phyloP scores from a whole-genome alignment of 2,329 filamentous ascomycete genomes.

The Claviceps quebecensis region DNA sequence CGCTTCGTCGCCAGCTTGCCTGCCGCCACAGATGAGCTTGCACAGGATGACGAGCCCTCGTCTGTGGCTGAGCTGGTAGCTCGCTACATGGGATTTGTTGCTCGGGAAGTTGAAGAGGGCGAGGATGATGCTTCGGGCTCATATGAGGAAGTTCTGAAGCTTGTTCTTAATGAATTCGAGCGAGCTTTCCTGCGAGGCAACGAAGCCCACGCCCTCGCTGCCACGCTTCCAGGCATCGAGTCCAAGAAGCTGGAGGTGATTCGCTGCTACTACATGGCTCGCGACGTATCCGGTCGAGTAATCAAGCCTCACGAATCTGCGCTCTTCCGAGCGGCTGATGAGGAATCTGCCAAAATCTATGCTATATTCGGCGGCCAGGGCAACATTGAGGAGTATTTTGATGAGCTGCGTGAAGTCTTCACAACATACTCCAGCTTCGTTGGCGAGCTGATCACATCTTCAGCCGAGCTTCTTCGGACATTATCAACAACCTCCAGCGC shows the following conservation, averaged over 20 bases:
- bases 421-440: constrained; percentile 84
- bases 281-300: constrained; percentile 67
- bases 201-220: constrained; percentile 84
- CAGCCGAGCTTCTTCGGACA: constrained; percentile 75
- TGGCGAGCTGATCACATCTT: constrained; percentile 65
- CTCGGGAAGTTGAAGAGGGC: constrained; percentile 77
- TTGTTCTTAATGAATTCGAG: constrained; percentile 92
- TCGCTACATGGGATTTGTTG: constrained; percentile 83
- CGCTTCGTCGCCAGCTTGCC: constrained; percentile 76
- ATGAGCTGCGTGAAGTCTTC: constrained; percentile 86
- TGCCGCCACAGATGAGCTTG: constrained; percentile 86
- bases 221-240: constrained; percentile 75
- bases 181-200: constrained; percentile 88
- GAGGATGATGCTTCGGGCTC: constrained; percentile 82
- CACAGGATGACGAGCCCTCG: constrained; percentile 97
- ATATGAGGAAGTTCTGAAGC: constrained; percentile 83
- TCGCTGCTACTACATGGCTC: constrained; percentile 80
- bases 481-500: constrained; percentile 72
- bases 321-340: constrained; percentile 73
- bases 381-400: constrained; percentile 99
- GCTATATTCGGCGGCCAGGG: constrained; percentile 94
- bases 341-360: constrained; percentile 74
- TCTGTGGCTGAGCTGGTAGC: constrained; percentile 86
- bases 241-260: constrained; percentile 87
- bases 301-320: constrained; percentile 92